Conservation (phyloP, 1,284 basidiomycete species). For the Sphagnurus paluster region DNA sequence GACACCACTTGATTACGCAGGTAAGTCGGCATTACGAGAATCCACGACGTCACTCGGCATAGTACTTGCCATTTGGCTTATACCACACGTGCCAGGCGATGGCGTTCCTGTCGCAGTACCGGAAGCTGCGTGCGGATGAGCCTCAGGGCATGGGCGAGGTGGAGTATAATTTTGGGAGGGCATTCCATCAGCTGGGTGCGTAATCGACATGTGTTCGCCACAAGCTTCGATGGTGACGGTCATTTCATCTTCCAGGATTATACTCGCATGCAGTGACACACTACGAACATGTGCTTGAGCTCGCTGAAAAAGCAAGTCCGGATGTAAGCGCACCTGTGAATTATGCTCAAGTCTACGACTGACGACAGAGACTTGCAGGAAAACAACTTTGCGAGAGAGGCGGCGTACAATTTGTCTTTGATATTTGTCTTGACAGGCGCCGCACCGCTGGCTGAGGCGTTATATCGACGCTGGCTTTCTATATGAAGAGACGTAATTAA, state of each 20-base stretch:
- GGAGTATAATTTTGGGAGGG: slow-evolving; percentile 90
- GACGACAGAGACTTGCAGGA: slow-evolving; percentile 28
- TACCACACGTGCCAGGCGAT: slow-evolving; percentile 56
- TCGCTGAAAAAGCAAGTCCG: slow-evolving; percentile 45
- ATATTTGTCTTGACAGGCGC: slow-evolving; percentile 82
- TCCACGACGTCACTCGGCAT: neutral
- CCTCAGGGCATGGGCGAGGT: slow-evolving; percentile 66
- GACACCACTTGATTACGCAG: slow-evolving; percentile 84
- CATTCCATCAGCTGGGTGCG: slow-evolving; percentile 88
- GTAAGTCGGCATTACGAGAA: slow-evolving; percentile 33
- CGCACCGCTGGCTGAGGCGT: slow-evolving; percentile 58
- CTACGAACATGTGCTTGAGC: slow-evolving; percentile 74
- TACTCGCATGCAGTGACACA: slow-evolving; percentile 80
- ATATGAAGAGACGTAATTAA: no score
- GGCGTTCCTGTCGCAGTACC: slow-evolving; percentile 81
- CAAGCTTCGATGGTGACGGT: neutral
- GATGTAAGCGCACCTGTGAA: slow-evolving; percentile 7
- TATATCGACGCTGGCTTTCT: slow-evolving; percentile 72
- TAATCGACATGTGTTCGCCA: neutral
- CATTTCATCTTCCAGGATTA: slow-evolving; percentile 52
- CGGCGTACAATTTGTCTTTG: slow-evolving; percentile 86
- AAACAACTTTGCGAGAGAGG: slow-evolving; percentile 60
- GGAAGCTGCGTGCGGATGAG: slow-evolving; percentile 49
- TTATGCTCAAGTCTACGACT: neutral
- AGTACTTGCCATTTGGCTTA: neutral